Percentiles rank a stretch among this genome's conserved stretches.
These are phyloP conservation scores for Penicillium decumbens DNA, from an alignment of 2,329 filamentous ascomycete genomes.

Conservation along the genomic window DNA sequence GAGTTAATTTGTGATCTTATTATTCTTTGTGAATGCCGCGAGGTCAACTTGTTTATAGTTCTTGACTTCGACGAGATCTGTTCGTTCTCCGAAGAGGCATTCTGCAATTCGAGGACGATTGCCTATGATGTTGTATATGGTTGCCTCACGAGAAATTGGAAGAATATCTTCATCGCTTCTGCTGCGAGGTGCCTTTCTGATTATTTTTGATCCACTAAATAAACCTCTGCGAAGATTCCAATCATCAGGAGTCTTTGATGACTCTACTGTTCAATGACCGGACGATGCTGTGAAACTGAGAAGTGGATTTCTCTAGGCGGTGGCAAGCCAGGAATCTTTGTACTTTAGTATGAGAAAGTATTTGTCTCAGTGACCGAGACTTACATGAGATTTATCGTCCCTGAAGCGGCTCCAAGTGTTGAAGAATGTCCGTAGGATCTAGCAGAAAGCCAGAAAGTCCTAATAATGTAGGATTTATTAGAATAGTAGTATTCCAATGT, in stretches of 20 bases:
- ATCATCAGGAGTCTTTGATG: not conserved
- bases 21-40: not conserved
- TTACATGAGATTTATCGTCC: too few relatives aligned
- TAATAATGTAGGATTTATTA: too few relatives aligned
- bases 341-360: too few relatives aligned
- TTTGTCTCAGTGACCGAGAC: too few relatives aligned
- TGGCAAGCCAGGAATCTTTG: too few relatives aligned
- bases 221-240: slow-evolving; percentile 1
- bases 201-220: slow-evolving; percentile 1
- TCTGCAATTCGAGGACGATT: slow-evolving; percentile 7
- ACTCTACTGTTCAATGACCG: too few relatives aligned
- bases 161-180: not conserved
- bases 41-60: slow-evolving; percentile 12
- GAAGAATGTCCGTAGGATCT: too few relatives aligned
- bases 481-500: too few relatives aligned
- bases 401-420: too few relatives aligned
- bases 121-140: slow-evolving; percentile 1
- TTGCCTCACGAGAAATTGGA: slow-evolving; percentile 1
- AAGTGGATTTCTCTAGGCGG: too few relatives aligned
- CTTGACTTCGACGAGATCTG: slow-evolving; percentile 4
- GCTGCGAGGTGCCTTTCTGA: slow-evolving; percentile 1
- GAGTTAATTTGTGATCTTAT: slow-evolving; percentile 1
- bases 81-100: not conserved
- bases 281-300: too few relatives aligned
- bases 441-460: too few relatives aligned